Conservation (phyloP, 1,139 yeast species). For the Lodderomyces orthopsilosis region DNA sequence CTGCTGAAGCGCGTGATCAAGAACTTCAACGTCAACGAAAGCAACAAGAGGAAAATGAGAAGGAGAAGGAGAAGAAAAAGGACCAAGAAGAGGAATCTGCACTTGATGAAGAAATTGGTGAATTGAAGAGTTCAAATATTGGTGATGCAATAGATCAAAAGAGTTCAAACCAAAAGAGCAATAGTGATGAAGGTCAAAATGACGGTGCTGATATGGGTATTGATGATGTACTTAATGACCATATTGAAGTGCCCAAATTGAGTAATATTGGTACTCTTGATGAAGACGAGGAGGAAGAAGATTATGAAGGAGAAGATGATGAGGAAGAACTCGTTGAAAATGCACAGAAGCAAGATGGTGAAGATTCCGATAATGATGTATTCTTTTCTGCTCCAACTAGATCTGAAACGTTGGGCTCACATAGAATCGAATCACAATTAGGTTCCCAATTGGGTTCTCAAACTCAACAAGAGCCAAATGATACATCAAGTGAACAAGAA, state of each 20-base stretch:
- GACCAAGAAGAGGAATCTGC: slow-evolving; percentile 16
- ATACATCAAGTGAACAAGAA: slow-evolving; percentile 3
- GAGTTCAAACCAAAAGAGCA: not conserved
- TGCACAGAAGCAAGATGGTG: not conserved
- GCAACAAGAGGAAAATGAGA: not conserved
- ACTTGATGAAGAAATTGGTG: slow-evolving; percentile 43
- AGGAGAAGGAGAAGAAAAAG: not conserved
- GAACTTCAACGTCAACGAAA: not conserved
- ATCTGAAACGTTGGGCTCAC: not conserved
- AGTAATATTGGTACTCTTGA: slow-evolving; percentile 3
- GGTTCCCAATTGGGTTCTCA: not conserved
- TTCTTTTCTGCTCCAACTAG: slow-evolving; percentile 2
- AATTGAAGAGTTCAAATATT: slow-evolving; percentile 34
- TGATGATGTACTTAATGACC: slow-evolving; percentile 3
- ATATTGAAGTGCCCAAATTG: slow-evolving; percentile 10
- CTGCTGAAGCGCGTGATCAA: not conserved
- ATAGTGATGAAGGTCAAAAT: not conserved
- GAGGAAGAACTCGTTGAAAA: slow-evolving; percentile 8
- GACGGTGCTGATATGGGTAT: not conserved
- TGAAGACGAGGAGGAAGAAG: slow-evolving; percentile 7
- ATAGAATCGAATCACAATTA: not conserved
- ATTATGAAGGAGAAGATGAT: slow-evolving; percentile 9
- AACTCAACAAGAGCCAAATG: not conserved
- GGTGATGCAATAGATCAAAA: slow-evolving; percentile 23
- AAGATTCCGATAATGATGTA: not conserved